Base-by-base conservation (phyloP, 805 yeast species). In the Barnettozyma sucrosica region DNA sequence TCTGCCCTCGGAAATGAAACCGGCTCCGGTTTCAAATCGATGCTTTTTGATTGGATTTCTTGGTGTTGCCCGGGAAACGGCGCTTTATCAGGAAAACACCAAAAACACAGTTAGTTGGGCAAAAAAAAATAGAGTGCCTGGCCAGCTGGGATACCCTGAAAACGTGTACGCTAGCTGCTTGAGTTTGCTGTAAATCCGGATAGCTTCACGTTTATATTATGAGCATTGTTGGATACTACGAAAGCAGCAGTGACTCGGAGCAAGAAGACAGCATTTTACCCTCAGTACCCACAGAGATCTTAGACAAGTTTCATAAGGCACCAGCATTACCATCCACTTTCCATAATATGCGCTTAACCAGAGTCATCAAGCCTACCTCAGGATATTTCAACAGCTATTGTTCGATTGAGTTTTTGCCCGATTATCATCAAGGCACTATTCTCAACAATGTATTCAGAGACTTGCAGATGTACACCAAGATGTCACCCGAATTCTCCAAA, bases 301-400 rank as follows among this genome's bases (percentile, higher is more conserved):
- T 49, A 1, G 54, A 51, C 18, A 51, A 51, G 37, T 51, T 41
- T 28, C 50, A 51, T 10, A 51, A 37, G 26, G 46, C 54, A 20
- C 54, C 54, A 0, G 30, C 37, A 14, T 19, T 47, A 20, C 45
- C 46, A 13, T 18, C 37, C 21, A 43, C 41, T 16, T 41, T 48
- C 36, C 40, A 48, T 6, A 37, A 37, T 19, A 55, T 56, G 55
- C 50, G 39, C 7, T 45, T 51, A 25, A 39, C 47, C 21, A 46
- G 41, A 20, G 34, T 50, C n/a, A 42, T 49, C 4, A 10, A 36
- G 6, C 30, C 30, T 1, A 55, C 56, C 9, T 19, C 48, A 10
- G 48, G 47, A 2, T 33, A 44, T 33, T 25, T 33, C 40, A 46
- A 46, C 37, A 33, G 50, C 11, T 51, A 45, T 21, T 49, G 46